These are phyloP conservation scores for Neurospora sp. DNA, from an alignment of 495 filamentous ascomycete genomes.

Conservation along the genomic window DNA sequence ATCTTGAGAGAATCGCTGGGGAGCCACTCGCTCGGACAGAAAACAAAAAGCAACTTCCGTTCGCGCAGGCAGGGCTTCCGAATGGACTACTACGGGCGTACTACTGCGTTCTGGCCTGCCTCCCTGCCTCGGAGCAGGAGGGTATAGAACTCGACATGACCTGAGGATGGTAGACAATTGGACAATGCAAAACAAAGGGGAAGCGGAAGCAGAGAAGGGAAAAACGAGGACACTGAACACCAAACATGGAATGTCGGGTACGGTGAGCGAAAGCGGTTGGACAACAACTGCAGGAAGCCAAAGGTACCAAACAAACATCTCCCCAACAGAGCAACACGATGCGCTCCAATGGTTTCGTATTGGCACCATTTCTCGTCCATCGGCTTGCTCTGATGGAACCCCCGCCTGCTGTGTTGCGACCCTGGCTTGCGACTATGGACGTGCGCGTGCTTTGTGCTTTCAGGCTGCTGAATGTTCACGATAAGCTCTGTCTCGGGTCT, in stretches of 20 bases:
- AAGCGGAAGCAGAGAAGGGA: background rate
- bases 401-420: background rate
- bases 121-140: background rate
- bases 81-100: background rate
- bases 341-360: background rate
- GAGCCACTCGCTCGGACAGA: background rate
- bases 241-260: background rate
- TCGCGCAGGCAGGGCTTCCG: background rate
- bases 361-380: background rate
- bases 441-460: background rate
- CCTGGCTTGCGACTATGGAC: background rate
- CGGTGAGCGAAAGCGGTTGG: background rate
- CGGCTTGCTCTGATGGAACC: background rate
- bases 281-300: background rate
- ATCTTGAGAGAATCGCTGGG: background rate
- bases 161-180: background rate
- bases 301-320: background rate
- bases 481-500: background rate
- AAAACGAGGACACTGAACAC: background rate
- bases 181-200: background rate
- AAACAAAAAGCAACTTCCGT: background rate
- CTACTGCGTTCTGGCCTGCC: background rate
- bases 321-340: background rate
- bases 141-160: background rate
- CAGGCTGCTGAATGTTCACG: background rate